Conservation (phyloP, 768 basidiomycete species). For the Kwoniella sp. region DNA sequence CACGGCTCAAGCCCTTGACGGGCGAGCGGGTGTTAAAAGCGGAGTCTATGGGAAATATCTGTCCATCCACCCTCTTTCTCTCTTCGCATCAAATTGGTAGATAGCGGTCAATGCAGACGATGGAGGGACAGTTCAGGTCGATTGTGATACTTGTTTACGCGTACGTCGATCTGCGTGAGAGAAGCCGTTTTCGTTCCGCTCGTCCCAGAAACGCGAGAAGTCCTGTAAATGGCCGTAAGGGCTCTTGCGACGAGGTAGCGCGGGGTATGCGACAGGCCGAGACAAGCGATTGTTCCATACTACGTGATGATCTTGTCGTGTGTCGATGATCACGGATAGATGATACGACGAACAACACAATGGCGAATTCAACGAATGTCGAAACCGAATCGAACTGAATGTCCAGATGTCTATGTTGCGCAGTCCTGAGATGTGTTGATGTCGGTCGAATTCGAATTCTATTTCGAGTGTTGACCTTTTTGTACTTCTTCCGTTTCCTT, state of each 20-base stretch:
- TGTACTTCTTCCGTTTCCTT: slow-evolving; percentile 5
- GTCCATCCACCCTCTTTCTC: not conserved
- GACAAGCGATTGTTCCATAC: too few species aligned
- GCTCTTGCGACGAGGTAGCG: too few species aligned
- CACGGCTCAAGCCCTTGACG: slow-evolving; percentile 47
- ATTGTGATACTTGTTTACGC: too few species aligned
- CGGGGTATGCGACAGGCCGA: too few species aligned
- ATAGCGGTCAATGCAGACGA: not conserved
- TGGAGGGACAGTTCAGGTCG: not conserved
- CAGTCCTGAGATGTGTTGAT: too few species aligned
- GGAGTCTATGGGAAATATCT: slow-evolving; percentile 22
- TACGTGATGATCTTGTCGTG: not conserved
- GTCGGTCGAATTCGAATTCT: not conserved
- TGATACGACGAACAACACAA: not conserved
- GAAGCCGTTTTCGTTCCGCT: too few species aligned
- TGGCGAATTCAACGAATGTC: not conserved
- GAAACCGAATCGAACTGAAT: too few species aligned
- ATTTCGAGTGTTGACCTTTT: not conserved
- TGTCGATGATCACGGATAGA: not conserved
- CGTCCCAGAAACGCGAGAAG: too few species aligned
- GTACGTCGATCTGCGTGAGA: too few species aligned
- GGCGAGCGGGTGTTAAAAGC: slow-evolving; percentile 45
- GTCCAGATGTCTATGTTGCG: not conserved
- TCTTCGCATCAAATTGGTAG: not conserved
- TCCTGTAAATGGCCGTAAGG: too few species aligned